phyloP scores from a whole-genome alignment of 108 stramenopile species.

The Hondaea fermentalgiana region DNA sequence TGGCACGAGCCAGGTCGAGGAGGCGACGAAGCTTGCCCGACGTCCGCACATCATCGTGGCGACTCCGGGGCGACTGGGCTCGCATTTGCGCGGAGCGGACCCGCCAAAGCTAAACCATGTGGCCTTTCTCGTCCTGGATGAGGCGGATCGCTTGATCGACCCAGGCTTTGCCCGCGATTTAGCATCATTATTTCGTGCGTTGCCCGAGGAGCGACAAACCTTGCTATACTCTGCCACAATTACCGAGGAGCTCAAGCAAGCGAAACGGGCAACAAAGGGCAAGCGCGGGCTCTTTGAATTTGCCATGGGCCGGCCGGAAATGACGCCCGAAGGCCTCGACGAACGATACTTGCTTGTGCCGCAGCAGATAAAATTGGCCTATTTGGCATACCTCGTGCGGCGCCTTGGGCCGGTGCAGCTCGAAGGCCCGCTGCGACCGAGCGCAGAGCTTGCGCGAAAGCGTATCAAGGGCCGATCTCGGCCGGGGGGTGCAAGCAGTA shows the following conservation, averaged over 20 bases:
- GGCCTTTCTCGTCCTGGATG: conserved; percentile 82
- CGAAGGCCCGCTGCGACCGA: conserved; percentile 61
- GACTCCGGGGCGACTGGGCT: conserved; percentile 83
- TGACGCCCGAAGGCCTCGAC: not conserved
- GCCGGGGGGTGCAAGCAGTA: not conserved
- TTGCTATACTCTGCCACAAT: conserved; percentile 86
- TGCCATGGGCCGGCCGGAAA: not conserved
- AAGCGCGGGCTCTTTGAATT: not conserved
- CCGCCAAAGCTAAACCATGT: conserved; percentile 54
- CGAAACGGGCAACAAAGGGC: not conserved
- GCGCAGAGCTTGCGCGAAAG: conserved; percentile 61
- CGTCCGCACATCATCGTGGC: conserved; percentile 89
- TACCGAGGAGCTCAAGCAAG: not conserved
- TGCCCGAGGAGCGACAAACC: conserved; percentile 65
- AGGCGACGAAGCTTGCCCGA: conserved; percentile 22
- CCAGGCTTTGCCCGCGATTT: conserved; percentile 77
- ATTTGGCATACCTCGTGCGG: not conserved
- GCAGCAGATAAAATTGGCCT: not conserved
- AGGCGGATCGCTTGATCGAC: conserved; percentile 86
- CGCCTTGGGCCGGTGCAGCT: not conserved
- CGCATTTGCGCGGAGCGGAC: conserved; percentile 56
- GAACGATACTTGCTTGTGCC: not conserved
- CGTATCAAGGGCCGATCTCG: conserved; percentile 71
- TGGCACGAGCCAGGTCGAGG: conserved; percentile 69
- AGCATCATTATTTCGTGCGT: conserved; percentile 55